Base-by-base conservation (phyloP, 2,329 filamentous ascomycete species). In the Ophiostoma quercus region DNA sequence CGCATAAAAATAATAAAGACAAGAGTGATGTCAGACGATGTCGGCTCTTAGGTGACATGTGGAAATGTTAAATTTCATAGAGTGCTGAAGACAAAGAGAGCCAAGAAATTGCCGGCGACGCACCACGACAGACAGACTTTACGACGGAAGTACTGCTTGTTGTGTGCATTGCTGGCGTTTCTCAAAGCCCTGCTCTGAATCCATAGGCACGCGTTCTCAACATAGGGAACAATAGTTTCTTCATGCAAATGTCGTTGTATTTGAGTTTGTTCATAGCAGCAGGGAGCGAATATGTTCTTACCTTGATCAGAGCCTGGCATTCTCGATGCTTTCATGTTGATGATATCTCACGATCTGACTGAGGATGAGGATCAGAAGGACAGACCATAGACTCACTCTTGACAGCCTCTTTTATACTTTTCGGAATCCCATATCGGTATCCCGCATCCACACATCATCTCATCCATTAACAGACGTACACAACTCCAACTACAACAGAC, bases 31-130 rank as follows among this genome's bases (percentile, higher is more conserved):
- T 73, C 73, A 72, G 73, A 73, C 72, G 73, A 74, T 74, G 73
- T 73, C 73, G 73, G 72, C 73, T 74, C 73, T 73, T 73, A 66
- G 65, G 29, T 72, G 71, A 73, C 71, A 72, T 67, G 37, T 70
- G n/a, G 29, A 71, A 5, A 43, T 25, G n/a, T 54, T 70, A 63
- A 37, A 62, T 71, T 60, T 74, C 70, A 71, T 73, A 60, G 66
- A 22, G 65, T 43, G 39, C 39, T 32, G 25, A 32, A 32, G 14
- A 16, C 25, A 62, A 62, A 14, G 25, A 57, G 51, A 8, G 16
- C 62, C 62, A 39, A 37, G 57, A 62, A 29, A 34, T 62, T 34
- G 11, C 5, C 57, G 9, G 16, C 16, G 51, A 57, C 8, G 19
- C 22, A 62, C 22, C 25, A 62, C 57, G 34, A 29, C 11, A 32